Evolutionary conservation across 305 asterid species (phyloP).

Genomic region (Solanum hybrid): DNA sequence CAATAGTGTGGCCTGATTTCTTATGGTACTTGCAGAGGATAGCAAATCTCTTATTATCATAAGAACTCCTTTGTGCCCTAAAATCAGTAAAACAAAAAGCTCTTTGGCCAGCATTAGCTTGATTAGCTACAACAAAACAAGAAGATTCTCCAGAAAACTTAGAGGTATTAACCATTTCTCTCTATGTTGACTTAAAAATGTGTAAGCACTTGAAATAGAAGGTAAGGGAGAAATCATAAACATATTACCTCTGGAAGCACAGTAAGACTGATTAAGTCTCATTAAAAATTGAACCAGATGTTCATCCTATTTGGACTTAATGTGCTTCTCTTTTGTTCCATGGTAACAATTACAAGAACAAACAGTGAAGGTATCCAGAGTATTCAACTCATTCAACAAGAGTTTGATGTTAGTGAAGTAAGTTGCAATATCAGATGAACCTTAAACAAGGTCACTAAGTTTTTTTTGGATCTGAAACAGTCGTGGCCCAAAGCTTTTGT

Average conservation of each 20-base stretch:
- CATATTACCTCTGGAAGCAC: neutral
- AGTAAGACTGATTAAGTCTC: neutral
- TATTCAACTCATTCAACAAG: neutral
- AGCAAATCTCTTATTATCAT: neutral
- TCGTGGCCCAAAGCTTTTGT: too few species aligned
- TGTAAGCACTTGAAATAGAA: neutral
- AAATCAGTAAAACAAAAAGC: neutral
- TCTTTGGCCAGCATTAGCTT: neutral
- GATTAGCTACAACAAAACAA: neutral
- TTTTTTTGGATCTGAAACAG: neutral
- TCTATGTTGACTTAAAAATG: neutral
- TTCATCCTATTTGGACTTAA: neutral
- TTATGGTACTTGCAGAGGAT: neutral
- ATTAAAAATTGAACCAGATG: neutral
- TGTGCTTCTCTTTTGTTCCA: neutral
- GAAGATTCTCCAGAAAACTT: neutral
- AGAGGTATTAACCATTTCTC: neutral
- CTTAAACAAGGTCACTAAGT: neutral
- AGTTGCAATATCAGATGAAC: neutral
- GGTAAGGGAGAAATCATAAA: neutral
- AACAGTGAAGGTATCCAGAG: neutral
- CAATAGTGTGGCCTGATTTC: neutral
- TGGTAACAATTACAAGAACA: neutral
- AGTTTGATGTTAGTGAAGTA: neutral
- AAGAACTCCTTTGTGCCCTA: neutral